Evolutionary conservation across 306 rosid genomes (phyloP), one percentile per base, ranked within the genome.

Genomic region (Prinsepia uniflora): DNA sequence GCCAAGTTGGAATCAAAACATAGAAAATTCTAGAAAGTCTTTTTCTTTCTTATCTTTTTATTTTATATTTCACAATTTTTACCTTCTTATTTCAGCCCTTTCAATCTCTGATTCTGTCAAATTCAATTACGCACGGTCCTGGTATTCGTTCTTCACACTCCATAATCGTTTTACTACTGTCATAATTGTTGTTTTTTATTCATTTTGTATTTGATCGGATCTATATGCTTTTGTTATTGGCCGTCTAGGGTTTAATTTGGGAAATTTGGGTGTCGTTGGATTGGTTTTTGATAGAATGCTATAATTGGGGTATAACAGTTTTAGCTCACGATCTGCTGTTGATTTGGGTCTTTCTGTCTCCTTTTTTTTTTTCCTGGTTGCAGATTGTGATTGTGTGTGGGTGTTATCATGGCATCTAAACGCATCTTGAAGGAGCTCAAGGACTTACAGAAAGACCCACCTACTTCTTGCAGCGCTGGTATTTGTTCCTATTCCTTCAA

Each of bases 361-460:
- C 2, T 0, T 24, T 3, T 4, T 2, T 22, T 3, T 55, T 8
- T 55, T 71, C 41, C 49, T 55, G 67, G 65, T 19, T 39, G 6
- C 55, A 56, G 67, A 62, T 57, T 58, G 44, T 61, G 47, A 39
- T 61, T 12, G 15, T 63, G 42, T 68, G 43, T 73, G 40, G 58
- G 56, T 67, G 75, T 67, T 7, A 34, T 9, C 8, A 91, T 92
- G 97, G 94, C 97, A 54, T 89, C 94, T 14, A 92, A 89, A 74
- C 92, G 96, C 68, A 89, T 92, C 85, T 67, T 86, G 79, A 87
- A 92, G 84, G 97, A 87, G 76, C 94, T 89, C 53, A 89, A 92
- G 91, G 96, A 89, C 81, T 85, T 91, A 82, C 97, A 87, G 97
- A 91, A 89, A 78, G 93, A 91, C 73, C 93, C 93, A 69, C 97